A percentile compares a stretch with the other conserved stretches of the same genome.
Conservation (phyloP, 805 yeast genomes). For the Lipomyces japonicus region DNA sequence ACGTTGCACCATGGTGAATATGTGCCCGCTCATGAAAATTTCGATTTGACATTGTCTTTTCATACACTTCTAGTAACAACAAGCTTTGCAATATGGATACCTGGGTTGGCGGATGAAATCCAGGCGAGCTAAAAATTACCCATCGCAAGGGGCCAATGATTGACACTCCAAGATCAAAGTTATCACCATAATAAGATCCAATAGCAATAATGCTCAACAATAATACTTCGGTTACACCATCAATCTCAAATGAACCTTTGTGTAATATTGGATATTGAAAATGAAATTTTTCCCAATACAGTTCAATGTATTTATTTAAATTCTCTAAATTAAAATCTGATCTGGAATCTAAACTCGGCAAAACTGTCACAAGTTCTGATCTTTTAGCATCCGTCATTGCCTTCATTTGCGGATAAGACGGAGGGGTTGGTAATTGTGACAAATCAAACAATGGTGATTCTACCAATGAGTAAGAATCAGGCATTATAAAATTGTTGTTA, state of each 20-base stretch:
- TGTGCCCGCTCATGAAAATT: constrained; percentile 76
- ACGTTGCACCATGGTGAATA: constrained; percentile 78
- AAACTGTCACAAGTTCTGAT: constrained; percentile 29
- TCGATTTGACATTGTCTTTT: constrained; percentile 67
- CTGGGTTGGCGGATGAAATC: constrained; percentile 71
- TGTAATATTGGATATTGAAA: constrained; percentile 59
- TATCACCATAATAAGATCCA: constrained; percentile 52
- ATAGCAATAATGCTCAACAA: constrained; percentile 54
- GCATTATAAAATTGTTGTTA: constrained; percentile 31
- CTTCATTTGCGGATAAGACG: constrained; percentile 34
- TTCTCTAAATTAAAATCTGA: constrained; percentile 38
- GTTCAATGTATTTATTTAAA: constrained; percentile 34
- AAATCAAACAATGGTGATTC: constrained; percentile 42
- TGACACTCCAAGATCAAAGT: constrained; percentile 40
- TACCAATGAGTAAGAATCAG: constrained; percentile 29
- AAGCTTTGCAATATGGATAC: constrained; percentile 75
- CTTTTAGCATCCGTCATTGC: constrained; percentile 36
- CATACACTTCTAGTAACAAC: constrained; percentile 68
- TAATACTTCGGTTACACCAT: constrained; percentile 47
- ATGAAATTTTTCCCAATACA: constrained; percentile 58
- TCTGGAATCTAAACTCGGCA: constrained; percentile 37
- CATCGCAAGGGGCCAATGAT: constrained; percentile 62
- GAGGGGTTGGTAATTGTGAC: constrained; percentile 41
- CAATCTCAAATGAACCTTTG: constrained; percentile 53
- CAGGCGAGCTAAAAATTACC: constrained; percentile 64